Conservation (phyloP, 371 early-diverging fungal genomes). For the Batrachochytrium dendrobatidis region DNA sequence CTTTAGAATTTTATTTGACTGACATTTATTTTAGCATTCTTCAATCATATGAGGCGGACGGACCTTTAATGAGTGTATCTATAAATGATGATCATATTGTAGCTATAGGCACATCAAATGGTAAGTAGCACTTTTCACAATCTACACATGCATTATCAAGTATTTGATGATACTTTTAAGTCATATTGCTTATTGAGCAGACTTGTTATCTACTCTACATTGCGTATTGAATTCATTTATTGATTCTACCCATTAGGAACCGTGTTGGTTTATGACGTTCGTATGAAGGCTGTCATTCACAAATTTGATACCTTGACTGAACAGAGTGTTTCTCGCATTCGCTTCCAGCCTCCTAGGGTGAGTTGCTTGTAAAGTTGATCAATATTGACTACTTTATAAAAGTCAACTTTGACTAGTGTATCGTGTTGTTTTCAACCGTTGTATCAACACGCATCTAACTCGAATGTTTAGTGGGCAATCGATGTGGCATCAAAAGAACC, state of each 20-base stretch:
- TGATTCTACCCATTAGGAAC: constrained; percentile 13
- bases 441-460: no score
- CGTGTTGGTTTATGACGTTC: constrained; percentile 23
- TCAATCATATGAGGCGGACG: constrained; percentile 39
- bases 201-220: no score
- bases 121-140: constrained; percentile 6
- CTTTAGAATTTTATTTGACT: no score
- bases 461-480: constrained; percentile 36
- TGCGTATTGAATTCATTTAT: no score
- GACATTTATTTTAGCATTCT: constrained; percentile 26
- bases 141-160: neutral
- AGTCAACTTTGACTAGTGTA: no score
- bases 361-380: neutral
- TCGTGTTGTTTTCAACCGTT: no score
- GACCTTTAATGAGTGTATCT: constrained; percentile 20
- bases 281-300: constrained; percentile 5
- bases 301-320: constrained; percentile 6
- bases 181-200: no score
- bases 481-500: constrained; percentile 20
- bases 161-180: no score
- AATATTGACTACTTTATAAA: no score
- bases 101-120: constrained; percentile 22
- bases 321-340: constrained; percentile 8
- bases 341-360: constrained; percentile 27
- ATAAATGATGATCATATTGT: constrained; percentile 27